Evolutionary conservation across 2,329 filamentous ascomycete genomes (phyloP).

Genomic region (Teratosphaeria epicoccoides): DNA sequence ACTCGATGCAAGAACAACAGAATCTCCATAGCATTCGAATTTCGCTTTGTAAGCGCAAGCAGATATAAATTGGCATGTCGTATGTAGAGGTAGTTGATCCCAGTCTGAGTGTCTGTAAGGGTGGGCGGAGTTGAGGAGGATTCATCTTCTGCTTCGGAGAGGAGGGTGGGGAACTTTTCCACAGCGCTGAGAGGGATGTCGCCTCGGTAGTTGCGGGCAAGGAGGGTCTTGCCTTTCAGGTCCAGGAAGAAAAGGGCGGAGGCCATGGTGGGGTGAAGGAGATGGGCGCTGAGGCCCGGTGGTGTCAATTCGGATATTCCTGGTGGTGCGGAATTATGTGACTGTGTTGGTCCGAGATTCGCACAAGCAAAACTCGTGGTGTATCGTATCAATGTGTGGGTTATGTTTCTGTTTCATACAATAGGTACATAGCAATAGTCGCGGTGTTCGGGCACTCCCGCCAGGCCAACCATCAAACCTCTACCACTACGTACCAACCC

Average conservation of each 20-base stretch:
- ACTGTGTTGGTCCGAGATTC: no score
- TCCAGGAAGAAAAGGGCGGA: slow-evolving; percentile 98
- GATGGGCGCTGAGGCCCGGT: slow-evolving; percentile 17
- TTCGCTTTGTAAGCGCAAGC: slow-evolving; percentile 93
- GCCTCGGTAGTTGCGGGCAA: slow-evolving; percentile 95
- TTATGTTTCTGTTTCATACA: no score
- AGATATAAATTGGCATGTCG: slow-evolving; percentile 98
- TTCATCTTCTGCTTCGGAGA: slow-evolving; percentile 98
- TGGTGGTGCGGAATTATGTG: no score
- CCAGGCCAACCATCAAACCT: slow-evolving; percentile 4
- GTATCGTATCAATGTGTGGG: no score
- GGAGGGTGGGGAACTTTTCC: slow-evolving; percentile 90
- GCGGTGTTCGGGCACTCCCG: slow-evolving; percentile 9
- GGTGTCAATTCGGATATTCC: no score
- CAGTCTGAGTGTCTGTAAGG: slow-evolving; percentile 74
- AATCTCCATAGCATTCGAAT: slow-evolving; percentile 97
- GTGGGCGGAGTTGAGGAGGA: slow-evolving; percentile 94
- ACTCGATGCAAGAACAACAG: slow-evolving; percentile 96
- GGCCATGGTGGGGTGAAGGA: slow-evolving; percentile 54
- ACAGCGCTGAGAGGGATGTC: slow-evolving; percentile 99
- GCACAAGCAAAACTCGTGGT: no score
- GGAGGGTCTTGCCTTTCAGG: slow-evolving; percentile 99
- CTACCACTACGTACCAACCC: slow-evolving; percentile 2
- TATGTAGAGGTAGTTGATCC: slow-evolving; percentile 99
- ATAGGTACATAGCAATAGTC: no score